Evolutionary conservation across 192 early-diverging fungal species (phyloP).

Genomic region (Allomyces javanicus): DNA sequence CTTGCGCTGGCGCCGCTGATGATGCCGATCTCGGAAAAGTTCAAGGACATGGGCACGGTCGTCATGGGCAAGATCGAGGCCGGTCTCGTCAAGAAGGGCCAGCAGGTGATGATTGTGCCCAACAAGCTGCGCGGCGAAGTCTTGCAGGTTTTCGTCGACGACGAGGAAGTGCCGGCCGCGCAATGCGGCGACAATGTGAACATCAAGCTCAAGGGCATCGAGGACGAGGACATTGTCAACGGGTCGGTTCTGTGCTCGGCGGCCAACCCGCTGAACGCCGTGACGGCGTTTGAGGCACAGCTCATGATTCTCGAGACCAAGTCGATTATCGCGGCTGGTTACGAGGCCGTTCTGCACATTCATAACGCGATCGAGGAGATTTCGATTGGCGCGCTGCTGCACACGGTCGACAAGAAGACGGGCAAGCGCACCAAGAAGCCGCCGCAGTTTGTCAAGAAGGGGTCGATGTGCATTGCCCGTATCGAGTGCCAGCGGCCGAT

Average conservation of each 20-base stretch:
- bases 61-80: slow-evolving; percentile 93
- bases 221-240: slow-evolving; percentile 73
- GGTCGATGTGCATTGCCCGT: slow-evolving; percentile 68
- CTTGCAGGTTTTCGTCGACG: slow-evolving; percentile 62
- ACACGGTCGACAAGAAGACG: slow-evolving; percentile 85
- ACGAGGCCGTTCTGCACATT: slow-evolving; percentile 78
- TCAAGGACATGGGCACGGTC: slow-evolving; percentile 96
- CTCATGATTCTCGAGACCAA: slow-evolving; percentile 80
- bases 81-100: slow-evolving; percentile 73
- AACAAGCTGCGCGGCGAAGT: slow-evolving; percentile 69
- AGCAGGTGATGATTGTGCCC: slow-evolving; percentile 78
- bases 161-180: slow-evolving; percentile 52
- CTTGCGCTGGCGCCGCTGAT: slow-evolving; percentile 61
- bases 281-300: slow-evolving; percentile 66
- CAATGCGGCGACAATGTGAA: slow-evolving; percentile 87
- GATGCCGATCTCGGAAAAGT: slow-evolving; percentile 88
- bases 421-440: slow-evolving; percentile 69
- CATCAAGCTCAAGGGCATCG: slow-evolving; percentile 67
- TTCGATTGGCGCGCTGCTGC: slow-evolving; percentile 54
- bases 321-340: slow-evolving; percentile 92
- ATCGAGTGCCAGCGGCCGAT: slow-evolving; percentile 56
- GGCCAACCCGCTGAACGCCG: slow-evolving; percentile 57
- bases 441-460: slow-evolving; percentile 85
- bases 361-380: slow-evolving; percentile 82
- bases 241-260: slow-evolving; percentile 74